These are phyloP conservation scores for Dothideomycetes sp. DNA, from an alignment of 2,329 filamentous ascomycete species.

Conservation along the genomic window DNA sequence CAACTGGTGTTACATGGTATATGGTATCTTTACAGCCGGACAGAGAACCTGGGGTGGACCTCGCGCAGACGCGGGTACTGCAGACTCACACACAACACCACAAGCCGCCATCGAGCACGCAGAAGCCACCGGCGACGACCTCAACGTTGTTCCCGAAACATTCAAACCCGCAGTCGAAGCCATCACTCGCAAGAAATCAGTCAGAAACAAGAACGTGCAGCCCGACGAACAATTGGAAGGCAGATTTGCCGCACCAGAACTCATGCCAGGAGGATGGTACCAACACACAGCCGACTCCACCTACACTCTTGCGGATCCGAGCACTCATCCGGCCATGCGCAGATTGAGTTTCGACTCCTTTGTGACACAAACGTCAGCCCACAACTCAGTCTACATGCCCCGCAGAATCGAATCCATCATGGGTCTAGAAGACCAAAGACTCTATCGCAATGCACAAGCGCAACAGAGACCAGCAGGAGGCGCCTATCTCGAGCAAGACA, in stretches of 20 bases:
- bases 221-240: slow-evolving; percentile 70
- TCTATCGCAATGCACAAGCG: slow-evolving; percentile 60
- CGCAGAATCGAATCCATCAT: slow-evolving; percentile 66
- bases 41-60: slow-evolving; percentile 95
- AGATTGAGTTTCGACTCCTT: slow-evolving; percentile 42
- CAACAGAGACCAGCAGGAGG: slow-evolving; percentile 37
- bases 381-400: slow-evolving; percentile 56
- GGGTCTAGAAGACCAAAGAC: slow-evolving; percentile 61
- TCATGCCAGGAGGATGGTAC: slow-evolving; percentile 60
- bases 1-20: slow-evolving; percentile 98
- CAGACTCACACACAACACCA: slow-evolving; percentile 65
- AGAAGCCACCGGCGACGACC: slow-evolving; percentile 69
- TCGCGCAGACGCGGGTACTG: slow-evolving; percentile 75
- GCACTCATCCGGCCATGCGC: slow-evolving; percentile 14
- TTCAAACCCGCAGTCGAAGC: slow-evolving; percentile 55
- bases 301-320: slow-evolving; percentile 2
- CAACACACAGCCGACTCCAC: slow-evolving; percentile 52
- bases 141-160: slow-evolving; percentile 81
- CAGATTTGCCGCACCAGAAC: slow-evolving; percentile 64
- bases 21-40: slow-evolving; percentile 88
- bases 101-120: slow-evolving; percentile 79
- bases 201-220: slow-evolving; percentile 52
- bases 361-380: slow-evolving; percentile 47
- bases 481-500: slow-evolving; percentile 32
- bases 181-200: slow-evolving; percentile 30